Base-by-base conservation (phyloP, 169 alveolate genomes). In the Plasmodium coatneyi region DNA sequence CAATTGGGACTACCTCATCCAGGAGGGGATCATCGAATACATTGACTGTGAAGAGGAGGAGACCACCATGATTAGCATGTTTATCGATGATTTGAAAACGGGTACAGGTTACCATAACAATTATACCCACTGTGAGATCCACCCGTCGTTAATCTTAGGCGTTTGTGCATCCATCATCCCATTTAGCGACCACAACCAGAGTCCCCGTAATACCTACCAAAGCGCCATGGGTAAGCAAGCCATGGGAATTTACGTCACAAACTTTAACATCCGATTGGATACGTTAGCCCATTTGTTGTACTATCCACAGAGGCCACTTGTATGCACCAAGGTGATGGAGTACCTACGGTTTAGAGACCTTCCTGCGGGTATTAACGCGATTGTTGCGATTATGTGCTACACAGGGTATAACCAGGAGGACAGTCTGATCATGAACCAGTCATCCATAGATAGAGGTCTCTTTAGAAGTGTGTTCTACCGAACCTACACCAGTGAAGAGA, bases 181-280 rank as follows among this genome's bases (percentile, higher is more conserved):
- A 16, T 99, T 99, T 95, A 99, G 99, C 10, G 99, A 99, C 96
- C 99, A 99, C 96, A 99, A 99, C 96, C 99, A 99, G 97, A 98
- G 99, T 25, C 99, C 99, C 0, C 97, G 99, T 95, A 99, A 99
- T 95, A 98, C 99, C 0, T 99, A 99, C 95, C 99, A 99, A 96
- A 98, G 99, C 91, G 99, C 99, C 46, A 99, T 99, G 99, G 99
- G 99, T 3, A 99, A 99, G 95, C 99, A 99, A 96, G 99, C 99
- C 19, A 98, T 99, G 99, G 99, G 99, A 2, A 99, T 99, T 54
- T 99, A 99, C 94, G 98, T 99, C n/a, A 97, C 99, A 19, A 99
- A 99, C 95, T 99, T 98, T 96, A 98, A 99, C 95, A 97, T 99
- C 39, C 97, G 99, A 60, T 97, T 99, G 98, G 99, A 99, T 96